Percentiles rank a stretch among this genome's conserved stretches.
These are phyloP conservation scores for Kwoniella bestiolae DNA, from an alignment of 768 basidiomycete genomes.

Conservation along the genomic window DNA sequence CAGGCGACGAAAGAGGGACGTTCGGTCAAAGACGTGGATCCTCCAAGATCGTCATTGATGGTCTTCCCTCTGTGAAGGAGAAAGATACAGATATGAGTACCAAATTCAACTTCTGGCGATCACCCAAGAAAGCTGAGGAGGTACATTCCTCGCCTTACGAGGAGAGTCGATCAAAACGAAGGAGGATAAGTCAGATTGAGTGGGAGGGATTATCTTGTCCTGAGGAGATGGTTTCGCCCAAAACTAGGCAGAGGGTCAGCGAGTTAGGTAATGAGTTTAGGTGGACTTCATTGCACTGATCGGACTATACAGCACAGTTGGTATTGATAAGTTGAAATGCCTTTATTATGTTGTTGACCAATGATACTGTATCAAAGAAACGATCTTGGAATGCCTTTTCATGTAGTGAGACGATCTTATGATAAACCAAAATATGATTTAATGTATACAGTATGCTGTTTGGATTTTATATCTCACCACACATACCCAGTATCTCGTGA, in stretches of 20 bases:
- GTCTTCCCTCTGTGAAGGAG: not conserved
- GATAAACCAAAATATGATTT: no score
- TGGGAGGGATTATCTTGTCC: conserved; percentile 13
- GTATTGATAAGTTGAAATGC: not conserved
- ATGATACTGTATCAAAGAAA: not conserved
- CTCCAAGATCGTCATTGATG: not conserved
- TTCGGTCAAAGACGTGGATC: not conserved
- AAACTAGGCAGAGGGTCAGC: not conserved
- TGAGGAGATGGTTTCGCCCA: conserved; percentile 11
- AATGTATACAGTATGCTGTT: no score
- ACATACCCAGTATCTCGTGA: no score
- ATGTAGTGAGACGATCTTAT: no score
- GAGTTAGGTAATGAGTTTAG: conserved; percentile 7
- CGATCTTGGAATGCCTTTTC: not conserved
- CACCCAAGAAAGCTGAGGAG: not conserved
- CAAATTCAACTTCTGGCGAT: conserved; percentile 12
- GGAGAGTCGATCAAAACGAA: not conserved
- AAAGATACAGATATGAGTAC: not conserved
- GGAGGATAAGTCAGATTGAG: conserved; percentile 9
- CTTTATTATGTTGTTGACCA: no score
- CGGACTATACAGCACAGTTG: not conserved
- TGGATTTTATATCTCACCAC: no score
- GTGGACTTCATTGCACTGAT: conserved; percentile 8
- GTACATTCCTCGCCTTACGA: not conserved
- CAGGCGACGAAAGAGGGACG: not conserved